Percentiles rank a stretch among this genome's conserved stretches.
phyloP scores from a whole-genome alignment of 2,329 filamentous ascomycete genomes.

The Epichloe baconii region DNA sequence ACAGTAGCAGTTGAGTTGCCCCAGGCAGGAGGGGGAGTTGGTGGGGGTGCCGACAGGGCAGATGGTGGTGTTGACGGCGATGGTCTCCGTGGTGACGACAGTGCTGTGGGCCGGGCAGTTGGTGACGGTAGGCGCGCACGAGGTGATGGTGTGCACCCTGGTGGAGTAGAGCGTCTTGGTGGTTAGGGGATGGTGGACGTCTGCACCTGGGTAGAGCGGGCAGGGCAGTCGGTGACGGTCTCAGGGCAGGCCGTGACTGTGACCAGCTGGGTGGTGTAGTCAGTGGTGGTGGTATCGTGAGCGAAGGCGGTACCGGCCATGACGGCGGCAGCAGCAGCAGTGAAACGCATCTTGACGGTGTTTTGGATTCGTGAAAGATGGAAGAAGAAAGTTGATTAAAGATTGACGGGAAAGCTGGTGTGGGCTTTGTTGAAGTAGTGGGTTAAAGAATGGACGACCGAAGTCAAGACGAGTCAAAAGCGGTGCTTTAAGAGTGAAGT shows the following conservation, averaged over 20 bases:
- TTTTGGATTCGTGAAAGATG: slow-evolving; percentile 17
- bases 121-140: slow-evolving; percentile 45
- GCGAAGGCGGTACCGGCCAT: slow-evolving; percentile 27
- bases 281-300: slow-evolving; percentile 22
- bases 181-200: slow-evolving; percentile 29
- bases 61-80: slow-evolving; percentile 27
- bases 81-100: slow-evolving; percentile 22
- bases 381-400: slow-evolving; percentile 14
- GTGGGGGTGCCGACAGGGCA: slow-evolving; percentile 21
- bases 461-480: slow-evolving; percentile 35
- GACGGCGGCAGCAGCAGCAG: slow-evolving; percentile 26
- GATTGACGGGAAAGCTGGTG: slow-evolving; percentile 18
- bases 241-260: slow-evolving; percentile 50
- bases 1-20: slow-evolving; percentile 10
- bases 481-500: slow-evolving; percentile 19
- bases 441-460: slow-evolving; percentile 45
- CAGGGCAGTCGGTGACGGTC: slow-evolving; percentile 49
- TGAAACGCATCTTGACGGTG: slow-evolving; percentile 50
- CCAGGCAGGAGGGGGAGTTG: not conserved
- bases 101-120: slow-evolving; percentile 42
- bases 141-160: slow-evolving; percentile 47
- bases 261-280: slow-evolving; percentile 44
- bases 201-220: slow-evolving; percentile 24
- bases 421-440: slow-evolving; percentile 17
- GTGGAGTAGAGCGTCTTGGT: slow-evolving; percentile 45